A percentile compares a stretch with the other conserved stretches of the same genome.
These are phyloP conservation scores for Diaporthe nobilis DNA, from an alignment of 2,329 filamentous ascomycete species.

Conservation along the genomic window DNA sequence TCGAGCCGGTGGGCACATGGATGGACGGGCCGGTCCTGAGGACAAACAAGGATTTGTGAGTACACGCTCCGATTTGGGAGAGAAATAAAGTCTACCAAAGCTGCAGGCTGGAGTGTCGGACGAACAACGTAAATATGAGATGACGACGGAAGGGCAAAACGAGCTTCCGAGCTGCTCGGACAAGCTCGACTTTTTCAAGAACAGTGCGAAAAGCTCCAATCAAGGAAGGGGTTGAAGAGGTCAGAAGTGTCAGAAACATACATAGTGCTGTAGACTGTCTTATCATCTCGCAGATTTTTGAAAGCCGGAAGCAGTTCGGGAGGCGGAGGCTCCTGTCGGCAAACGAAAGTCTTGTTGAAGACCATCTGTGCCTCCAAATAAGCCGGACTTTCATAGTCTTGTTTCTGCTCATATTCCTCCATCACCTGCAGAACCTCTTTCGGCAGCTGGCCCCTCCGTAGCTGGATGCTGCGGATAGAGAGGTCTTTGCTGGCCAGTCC, in stretches of 20 bases:
- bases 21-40: conserved; percentile 43
- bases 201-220: not conserved
- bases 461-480: not conserved
- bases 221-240: not conserved
- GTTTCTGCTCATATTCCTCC: not conserved
- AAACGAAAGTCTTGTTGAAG: conserved; percentile 33
- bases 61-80: rapidly evolving
- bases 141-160: not conserved
- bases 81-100: not conserved
- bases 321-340: conserved; percentile 16
- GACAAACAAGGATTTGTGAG: not conserved
- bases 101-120: not conserved
- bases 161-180: not conserved
- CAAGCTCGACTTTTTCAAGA: not conserved
- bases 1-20: conserved; percentile 40
- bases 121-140: not conserved
- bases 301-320: not conserved
- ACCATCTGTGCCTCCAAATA: conserved; percentile 21
- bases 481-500: conserved; percentile 49
- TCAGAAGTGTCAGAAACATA: not conserved
- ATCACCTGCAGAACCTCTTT: not conserved
- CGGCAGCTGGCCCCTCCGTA: conserved; percentile 22
- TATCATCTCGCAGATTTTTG: conserved; percentile 21
- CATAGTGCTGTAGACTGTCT: conserved; percentile 22
- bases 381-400: conserved; percentile 3